Evolutionary conservation across 768 basidiomycete species (phyloP).

Genomic region (Mycena haematopus): DNA sequence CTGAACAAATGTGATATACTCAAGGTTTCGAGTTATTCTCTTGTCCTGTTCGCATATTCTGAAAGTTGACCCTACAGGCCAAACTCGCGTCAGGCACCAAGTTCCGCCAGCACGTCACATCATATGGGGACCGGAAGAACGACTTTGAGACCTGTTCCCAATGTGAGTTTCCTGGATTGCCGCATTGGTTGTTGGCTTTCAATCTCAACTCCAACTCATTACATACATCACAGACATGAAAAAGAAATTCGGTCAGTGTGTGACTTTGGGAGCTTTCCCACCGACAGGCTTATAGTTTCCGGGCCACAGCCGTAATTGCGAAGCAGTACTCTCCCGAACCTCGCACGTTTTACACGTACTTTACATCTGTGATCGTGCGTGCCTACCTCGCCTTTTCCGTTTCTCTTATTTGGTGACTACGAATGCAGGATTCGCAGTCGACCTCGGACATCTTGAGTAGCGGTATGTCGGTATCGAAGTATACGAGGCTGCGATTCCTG

Average conservation of each 20-base stretch:
- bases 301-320: constrained; percentile 48
- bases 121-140: constrained; percentile 58
- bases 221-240: constrained; percentile 56
- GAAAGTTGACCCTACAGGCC: constrained; percentile 30
- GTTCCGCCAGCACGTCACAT: constrained; percentile 58
- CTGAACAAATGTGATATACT: constrained; percentile 58
- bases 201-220: neutral
- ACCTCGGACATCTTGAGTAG: constrained; percentile 64
- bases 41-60: neutral
- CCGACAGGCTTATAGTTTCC: neutral
- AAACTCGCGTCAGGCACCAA: constrained; percentile 56
- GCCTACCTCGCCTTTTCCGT: neutral
- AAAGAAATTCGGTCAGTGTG: constrained; percentile 64
- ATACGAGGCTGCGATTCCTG: neutral
- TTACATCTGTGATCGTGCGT: constrained; percentile 74
- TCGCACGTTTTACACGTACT: constrained; percentile 72
- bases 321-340: constrained; percentile 63
- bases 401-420: neutral
- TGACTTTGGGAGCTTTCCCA: no score
- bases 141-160: constrained; percentile 59
- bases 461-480: constrained; percentile 44
- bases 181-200: no score
- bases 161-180: constrained; percentile 43
- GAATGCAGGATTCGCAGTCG: constrained; percentile 61
- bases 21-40: constrained; percentile 17